Conservation (phyloP, 1,284 basidiomycete species). For the Cutaneotrichosporon sp. region DNA sequence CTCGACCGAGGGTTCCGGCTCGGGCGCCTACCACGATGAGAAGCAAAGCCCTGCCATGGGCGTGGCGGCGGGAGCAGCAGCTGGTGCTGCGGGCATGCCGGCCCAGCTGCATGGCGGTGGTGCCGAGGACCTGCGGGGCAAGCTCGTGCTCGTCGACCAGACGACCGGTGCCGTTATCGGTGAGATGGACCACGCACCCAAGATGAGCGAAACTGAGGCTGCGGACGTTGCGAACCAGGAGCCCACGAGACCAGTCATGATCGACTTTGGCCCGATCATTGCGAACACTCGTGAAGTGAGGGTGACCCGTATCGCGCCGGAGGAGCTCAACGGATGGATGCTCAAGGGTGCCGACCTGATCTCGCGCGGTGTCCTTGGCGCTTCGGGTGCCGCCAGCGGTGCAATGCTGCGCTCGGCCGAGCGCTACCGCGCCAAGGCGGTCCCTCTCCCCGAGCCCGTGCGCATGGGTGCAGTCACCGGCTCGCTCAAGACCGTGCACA, state of each 20-base stretch:
- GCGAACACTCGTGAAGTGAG: constrained; percentile 53
- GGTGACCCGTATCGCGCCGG: constrained; percentile 62
- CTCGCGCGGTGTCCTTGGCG: constrained; percentile 63
- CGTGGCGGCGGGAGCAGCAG: not conserved
- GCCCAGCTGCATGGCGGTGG: constrained; percentile 14
- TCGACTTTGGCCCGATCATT: constrained; percentile 64
- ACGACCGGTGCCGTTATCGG: constrained; percentile 71
- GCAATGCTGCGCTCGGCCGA: constrained; percentile 65
- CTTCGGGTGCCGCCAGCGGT: constrained; percentile 57
- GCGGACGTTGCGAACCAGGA: constrained; percentile 55
- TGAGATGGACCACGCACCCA: constrained; percentile 63
- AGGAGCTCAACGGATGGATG: constrained; percentile 66
- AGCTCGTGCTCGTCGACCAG: constrained; percentile 71
- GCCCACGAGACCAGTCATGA: constrained; percentile 65
- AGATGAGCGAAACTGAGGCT: constrained; percentile 56
- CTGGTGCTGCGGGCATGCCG: not conserved
- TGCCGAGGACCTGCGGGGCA: constrained; percentile 62
- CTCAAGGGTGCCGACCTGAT: constrained; percentile 62
- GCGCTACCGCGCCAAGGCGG: constrained; percentile 58
- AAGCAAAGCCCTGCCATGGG: constrained; percentile 5
- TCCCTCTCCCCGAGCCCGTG: constrained; percentile 22
- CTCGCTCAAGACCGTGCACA: constrained; percentile 13
- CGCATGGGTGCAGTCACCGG: constrained; percentile 7
- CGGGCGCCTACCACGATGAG: constrained; percentile 14
- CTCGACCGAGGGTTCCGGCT: constrained; percentile 3